phyloP scores from a whole-genome alignment of 805 yeast genomes.

The Yamadazyma endophytica region DNA sequence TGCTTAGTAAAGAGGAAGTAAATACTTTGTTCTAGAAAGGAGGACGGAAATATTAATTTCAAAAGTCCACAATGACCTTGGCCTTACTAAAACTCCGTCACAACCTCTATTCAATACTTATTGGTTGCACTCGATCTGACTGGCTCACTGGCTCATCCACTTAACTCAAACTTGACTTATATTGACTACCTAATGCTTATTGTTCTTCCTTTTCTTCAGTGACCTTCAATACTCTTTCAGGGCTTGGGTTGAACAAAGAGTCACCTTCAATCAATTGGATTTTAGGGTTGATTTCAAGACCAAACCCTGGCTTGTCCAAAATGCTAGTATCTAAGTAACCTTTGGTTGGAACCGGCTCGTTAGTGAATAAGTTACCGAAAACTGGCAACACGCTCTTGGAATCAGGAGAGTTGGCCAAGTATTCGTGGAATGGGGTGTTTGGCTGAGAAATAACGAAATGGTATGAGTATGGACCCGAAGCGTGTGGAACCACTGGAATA shows the following conservation, averaged over 20 bases:
- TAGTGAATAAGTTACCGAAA: constrained; percentile 42
- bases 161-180: too few species aligned
- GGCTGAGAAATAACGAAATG: constrained; percentile 47
- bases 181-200: too few species aligned
- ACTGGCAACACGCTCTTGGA: constrained; percentile 42
- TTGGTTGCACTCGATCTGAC: too few species aligned
- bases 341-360: constrained; percentile 45
- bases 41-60: too few species aligned
- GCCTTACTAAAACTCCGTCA: too few species aligned
- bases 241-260: constrained; percentile 33
- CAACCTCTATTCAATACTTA: too few species aligned
- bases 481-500: constrained; percentile 51
- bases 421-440: constrained; percentile 52
- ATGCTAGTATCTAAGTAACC: constrained; percentile 37
- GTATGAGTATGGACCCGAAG: constrained; percentile 51
- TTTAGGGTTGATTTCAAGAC: constrained; percentile 43
- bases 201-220: constrained; percentile 12
- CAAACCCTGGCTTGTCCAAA: constrained; percentile 49
- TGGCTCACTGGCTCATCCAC: too few species aligned
- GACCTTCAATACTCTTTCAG: constrained; percentile 29
- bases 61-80: too few species aligned
- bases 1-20: too few species aligned
- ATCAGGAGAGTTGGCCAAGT: constrained; percentile 48
- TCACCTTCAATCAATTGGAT: constrained; percentile 39
- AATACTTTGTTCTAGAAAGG: too few species aligned